Conservation (phyloP, 352 stramenopile species). For the Phytopythium mirpurense region DNA sequence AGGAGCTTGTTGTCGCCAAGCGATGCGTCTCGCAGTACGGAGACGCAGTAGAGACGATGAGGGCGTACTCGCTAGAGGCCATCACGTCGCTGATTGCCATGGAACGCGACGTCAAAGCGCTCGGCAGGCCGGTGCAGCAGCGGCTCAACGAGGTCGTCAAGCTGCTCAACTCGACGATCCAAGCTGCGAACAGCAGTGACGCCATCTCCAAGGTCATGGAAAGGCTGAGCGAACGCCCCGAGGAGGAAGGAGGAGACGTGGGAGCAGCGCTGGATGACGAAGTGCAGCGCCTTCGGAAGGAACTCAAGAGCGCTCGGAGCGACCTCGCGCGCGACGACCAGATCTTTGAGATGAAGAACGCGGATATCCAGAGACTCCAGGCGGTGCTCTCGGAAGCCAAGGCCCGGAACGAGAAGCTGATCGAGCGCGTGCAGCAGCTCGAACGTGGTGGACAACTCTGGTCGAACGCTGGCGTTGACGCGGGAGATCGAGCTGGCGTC, state of each 20-base stretch:
- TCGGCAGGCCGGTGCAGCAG: slow-evolving; percentile 66
- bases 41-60: slow-evolving; percentile 55
- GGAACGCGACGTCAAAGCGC: slow-evolving; percentile 69
- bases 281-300: slow-evolving; percentile 35
- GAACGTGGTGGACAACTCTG: slow-evolving; percentile 63
- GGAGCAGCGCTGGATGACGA: slow-evolving; percentile 10
- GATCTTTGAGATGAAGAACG: slow-evolving; percentile 85
- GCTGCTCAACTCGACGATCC: slow-evolving; percentile 59
- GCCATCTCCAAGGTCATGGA: slow-evolving; percentile 20
- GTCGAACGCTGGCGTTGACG: slow-evolving; percentile 37
- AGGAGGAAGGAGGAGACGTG: slow-evolving; percentile 5
- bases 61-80: slow-evolving; percentile 52
- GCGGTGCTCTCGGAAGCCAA: slow-evolving; percentile 54
- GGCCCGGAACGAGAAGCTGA: slow-evolving; percentile 66
- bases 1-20: slow-evolving; percentile 29
- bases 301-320: slow-evolving; percentile 58
- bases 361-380: slow-evolving; percentile 64
- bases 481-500: slow-evolving; percentile 3
- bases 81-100: slow-evolving; percentile 69
- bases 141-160: slow-evolving; percentile 83
- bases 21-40: slow-evolving; percentile 33
- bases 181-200: slow-evolving; percentile 47
- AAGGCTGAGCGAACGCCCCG: slow-evolving; percentile 6
- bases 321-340: slow-evolving; percentile 72
- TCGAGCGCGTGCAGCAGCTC: slow-evolving; percentile 61